Evolutionary conservation across 2,329 filamentous ascomycete species (phyloP).

Genomic region (Pseudohalonectria lignicola): DNA sequence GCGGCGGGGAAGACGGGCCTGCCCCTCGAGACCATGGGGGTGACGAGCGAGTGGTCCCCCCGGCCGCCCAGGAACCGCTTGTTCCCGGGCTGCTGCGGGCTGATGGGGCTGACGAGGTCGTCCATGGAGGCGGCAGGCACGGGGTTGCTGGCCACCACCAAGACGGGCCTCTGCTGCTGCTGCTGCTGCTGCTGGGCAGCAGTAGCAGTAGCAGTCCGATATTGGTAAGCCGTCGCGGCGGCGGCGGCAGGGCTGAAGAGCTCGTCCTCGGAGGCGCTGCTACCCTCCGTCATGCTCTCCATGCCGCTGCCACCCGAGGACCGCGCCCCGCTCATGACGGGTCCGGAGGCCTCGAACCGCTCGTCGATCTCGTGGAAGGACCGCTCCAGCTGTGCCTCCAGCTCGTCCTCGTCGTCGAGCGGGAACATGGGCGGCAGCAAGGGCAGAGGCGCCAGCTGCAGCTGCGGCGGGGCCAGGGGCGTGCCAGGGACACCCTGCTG

Average conservation of each 20-base stretch:
- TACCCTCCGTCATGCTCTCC: conserved; percentile 18
- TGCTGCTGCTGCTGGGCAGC: no score
- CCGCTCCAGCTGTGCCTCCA: not conserved
- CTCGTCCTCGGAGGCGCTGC: no score
- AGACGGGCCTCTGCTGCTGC: no score
- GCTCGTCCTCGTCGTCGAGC: conserved; percentile 1
- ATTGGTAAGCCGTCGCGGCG: no score
- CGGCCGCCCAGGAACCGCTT: conserved; percentile 1
- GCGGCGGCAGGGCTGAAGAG: no score
- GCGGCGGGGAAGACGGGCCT: no score
- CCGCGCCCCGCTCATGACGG: not conserved
- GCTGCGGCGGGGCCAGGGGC: not conserved
- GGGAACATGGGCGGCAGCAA: not conserved
- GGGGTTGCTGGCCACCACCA: no score
- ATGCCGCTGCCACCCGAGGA: conserved; percentile 8
- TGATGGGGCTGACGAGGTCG: conserved; percentile 10
- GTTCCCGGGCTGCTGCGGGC: conserved; percentile 2
- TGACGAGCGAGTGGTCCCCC: conserved; percentile 1
- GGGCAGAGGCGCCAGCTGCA: not conserved
- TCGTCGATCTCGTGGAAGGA: conserved; percentile 1
- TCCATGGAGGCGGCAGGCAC: no score
- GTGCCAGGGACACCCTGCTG: not conserved
- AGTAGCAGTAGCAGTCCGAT: no score
- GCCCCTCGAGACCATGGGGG: not conserved
- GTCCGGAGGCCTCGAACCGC: not conserved